These are phyloP conservation scores for Colletotrichum graminicola DNA, from an alignment of 2,329 filamentous ascomycete genomes.

Conservation along the genomic window DNA sequence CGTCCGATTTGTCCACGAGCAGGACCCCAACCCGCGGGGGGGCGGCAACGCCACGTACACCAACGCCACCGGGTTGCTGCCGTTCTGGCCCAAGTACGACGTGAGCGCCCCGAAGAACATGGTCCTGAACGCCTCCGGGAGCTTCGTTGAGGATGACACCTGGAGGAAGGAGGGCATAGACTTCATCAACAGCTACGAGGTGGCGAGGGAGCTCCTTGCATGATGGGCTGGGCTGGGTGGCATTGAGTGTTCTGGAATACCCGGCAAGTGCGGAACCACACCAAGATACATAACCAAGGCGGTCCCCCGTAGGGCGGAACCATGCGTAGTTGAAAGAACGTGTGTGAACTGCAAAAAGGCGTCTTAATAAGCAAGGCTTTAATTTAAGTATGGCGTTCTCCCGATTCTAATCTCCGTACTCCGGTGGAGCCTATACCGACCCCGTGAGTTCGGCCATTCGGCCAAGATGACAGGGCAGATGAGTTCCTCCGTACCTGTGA, in stretches of 20 bases:
- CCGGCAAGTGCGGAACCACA: too few species aligned
- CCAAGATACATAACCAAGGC: too few species aligned
- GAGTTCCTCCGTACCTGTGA: background rate
- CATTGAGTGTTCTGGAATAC: background rate
- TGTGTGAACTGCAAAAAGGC: background rate
- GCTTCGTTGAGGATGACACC: slow-evolving; percentile 60
- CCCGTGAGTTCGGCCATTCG: background rate
- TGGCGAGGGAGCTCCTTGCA: slow-evolving; percentile 53
- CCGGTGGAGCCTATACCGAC: background rate
- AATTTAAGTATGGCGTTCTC: background rate
- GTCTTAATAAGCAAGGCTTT: background rate
- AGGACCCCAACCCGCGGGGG: slow-evolving; percentile 56
- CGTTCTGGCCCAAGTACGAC: slow-evolving; percentile 58
- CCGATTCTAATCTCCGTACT: background rate
- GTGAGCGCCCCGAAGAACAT: slow-evolving; percentile 56
- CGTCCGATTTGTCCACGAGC: slow-evolving; percentile 56
- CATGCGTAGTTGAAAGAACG: background rate
- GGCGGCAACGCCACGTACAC: slow-evolving; percentile 17
- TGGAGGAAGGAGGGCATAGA: slow-evolving; percentile 61
- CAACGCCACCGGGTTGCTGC: slow-evolving; percentile 46
- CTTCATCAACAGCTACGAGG: slow-evolving; percentile 55
- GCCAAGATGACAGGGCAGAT: slow-evolving; percentile 11
- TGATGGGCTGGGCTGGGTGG: background rate
- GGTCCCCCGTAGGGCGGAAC: background rate
- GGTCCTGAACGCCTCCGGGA: slow-evolving; percentile 58